These are phyloP conservation scores for Petrea volubilis DNA, from an alignment of 257 asterid species.

Conservation along the genomic window DNA sequence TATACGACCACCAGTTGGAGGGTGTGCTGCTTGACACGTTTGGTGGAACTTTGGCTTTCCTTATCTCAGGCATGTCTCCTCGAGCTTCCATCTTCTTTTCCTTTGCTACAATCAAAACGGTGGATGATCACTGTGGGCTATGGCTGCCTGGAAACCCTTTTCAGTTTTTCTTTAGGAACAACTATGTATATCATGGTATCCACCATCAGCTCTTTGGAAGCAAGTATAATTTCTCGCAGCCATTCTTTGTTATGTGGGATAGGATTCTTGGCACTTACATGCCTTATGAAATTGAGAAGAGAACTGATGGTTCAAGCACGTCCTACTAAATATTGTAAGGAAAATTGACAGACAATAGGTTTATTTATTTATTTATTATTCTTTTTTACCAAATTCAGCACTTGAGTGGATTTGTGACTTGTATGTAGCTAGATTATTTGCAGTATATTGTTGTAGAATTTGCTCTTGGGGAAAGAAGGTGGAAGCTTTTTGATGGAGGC, in stretches of 20 bases:
- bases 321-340: conserved; percentile 56
- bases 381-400: background rate
- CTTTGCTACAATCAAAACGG: conserved; percentile 86
- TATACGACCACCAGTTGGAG: conserved; percentile 92
- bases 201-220: conserved; percentile 73
- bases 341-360: conserved; percentile 22
- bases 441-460: conserved; percentile 46
- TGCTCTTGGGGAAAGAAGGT: conserved; percentile 23
- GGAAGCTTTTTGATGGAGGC: conserved; percentile 19
- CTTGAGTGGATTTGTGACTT: conserved; percentile 32
- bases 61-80: conserved; percentile 90
- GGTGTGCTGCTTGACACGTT: conserved; percentile 86
- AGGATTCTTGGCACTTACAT: conserved; percentile 67
- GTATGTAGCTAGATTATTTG: conserved; percentile 33
- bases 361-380: conserved; percentile 4
- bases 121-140: conserved; percentile 89
- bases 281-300: conserved; percentile 66
- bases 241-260: conserved; percentile 81
- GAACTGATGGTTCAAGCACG: conserved; percentile 66
- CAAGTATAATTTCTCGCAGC: conserved; percentile 77
- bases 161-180: conserved; percentile 61
- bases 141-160: conserved; percentile 88
- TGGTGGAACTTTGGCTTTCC: conserved; percentile 86
- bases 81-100: conserved; percentile 86
- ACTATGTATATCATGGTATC: conserved; percentile 73